Base-by-base conservation (phyloP, 805 yeast genomes). In the Lipomyces oligophaga region DNA sequence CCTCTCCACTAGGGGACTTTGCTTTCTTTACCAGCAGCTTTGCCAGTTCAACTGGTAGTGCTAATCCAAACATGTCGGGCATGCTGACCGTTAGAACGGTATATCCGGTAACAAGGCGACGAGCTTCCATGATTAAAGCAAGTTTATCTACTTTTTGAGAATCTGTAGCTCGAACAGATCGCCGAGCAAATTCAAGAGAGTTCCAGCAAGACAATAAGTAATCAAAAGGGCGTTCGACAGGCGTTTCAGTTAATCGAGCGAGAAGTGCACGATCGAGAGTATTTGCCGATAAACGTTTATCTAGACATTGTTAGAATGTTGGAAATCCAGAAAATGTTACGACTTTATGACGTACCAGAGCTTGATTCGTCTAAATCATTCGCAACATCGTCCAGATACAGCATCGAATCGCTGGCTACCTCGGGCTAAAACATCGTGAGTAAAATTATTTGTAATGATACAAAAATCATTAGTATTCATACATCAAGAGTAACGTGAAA, bases 231-330 rank as follows among this genome's bases (percentile, higher is more conserved):
- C 57, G 15, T 16, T 35, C 44, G 13, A 71, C 65, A 0, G 81
- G 82, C 16, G 60, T 46, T 45, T 78, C 81, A 1, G 80, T 73
- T 38, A 80, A 63, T 11, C 78, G 60, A 45, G 78, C 79, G 60
- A 79, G 69, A 39, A 78, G 70, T 1, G 73, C 64, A 3, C 69
- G 65, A 53, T 79, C 85, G 19, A 78, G 59, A 7, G 48, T 43
- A 7, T 42, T 34, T 13, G 41, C 35, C 5, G 52, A 38, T 34
- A 47, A 39, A 10, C 11, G 34, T 3, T 43, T 42, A 10, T 37
- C 45, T 41, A 16, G 13, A 10, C 13, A 19, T 5, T 31, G 25
- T 11, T 18, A 18, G 24, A 3, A 30, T 15, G 11, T 8, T 3
- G 31, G n/a, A 15, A 4, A 19, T 20, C 8, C 20, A 6, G 16